Percentiles rank a stretch among this genome's conserved stretches.
Evolutionary conservation across 495 filamentous ascomycete genomes (phyloP).

Genomic region (Poronia punctata): DNA sequence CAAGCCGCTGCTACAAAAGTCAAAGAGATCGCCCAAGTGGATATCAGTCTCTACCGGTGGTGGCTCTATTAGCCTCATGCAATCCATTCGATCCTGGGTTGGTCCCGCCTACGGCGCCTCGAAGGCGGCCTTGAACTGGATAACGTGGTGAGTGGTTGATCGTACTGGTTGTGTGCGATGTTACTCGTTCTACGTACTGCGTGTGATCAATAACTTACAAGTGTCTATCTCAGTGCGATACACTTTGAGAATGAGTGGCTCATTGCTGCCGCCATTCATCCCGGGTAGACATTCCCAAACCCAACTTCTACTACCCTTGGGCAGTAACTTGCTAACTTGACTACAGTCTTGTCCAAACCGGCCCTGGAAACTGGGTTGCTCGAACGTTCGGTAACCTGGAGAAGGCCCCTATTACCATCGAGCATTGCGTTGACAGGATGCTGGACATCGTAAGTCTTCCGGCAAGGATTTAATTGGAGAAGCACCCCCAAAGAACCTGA

Average conservation of each 20-base stretch:
- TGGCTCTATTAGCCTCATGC: slow-evolving; percentile 23
- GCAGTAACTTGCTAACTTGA: too few relatives aligned
- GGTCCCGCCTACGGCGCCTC: slow-evolving; percentile 12
- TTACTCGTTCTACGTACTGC: neutral
- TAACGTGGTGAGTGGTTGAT: neutral
- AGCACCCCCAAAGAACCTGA: too few relatives aligned
- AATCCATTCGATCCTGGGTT: slow-evolving; percentile 12
- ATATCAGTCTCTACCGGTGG: slow-evolving; percentile 28
- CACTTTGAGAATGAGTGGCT: neutral
- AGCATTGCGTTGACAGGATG: too few relatives aligned
- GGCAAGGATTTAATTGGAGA: too few relatives aligned
- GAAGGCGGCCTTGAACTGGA: neutral
- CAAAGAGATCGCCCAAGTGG: slow-evolving; percentile 28
- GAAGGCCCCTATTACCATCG: too few relatives aligned
- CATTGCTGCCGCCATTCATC: neutral
- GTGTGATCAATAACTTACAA: neutral
- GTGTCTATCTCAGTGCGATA: neutral
- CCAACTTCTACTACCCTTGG: too few relatives aligned
- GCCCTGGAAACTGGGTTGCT: too few relatives aligned
- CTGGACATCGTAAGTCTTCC: too few relatives aligned
- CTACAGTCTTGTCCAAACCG: too few relatives aligned
- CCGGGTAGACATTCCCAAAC: too few relatives aligned
- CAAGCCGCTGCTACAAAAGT: slow-evolving; percentile 26
- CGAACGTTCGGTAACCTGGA: too few relatives aligned
- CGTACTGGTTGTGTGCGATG: neutral